Conservation (phyloP, 2,329 filamentous ascomycete genomes). For the Alternaria atra region DNA sequence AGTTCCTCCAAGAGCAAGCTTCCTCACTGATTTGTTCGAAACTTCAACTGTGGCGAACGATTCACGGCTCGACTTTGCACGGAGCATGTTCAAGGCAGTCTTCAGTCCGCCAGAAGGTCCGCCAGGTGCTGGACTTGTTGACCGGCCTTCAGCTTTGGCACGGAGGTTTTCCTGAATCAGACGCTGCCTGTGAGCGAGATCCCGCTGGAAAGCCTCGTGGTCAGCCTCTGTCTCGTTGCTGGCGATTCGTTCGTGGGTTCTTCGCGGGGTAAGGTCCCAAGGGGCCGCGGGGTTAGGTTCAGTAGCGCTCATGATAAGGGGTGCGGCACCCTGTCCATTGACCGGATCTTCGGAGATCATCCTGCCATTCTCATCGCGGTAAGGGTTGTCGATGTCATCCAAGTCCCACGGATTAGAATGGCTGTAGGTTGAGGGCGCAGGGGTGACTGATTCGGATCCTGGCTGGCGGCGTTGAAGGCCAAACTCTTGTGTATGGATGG, state of each 20-base stretch:
- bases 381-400: conserved; percentile 58
- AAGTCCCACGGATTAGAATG: conserved; percentile 65
- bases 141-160: conserved; percentile 66
- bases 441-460: conserved; percentile 50
- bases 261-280: conserved; percentile 61
- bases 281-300: conserved; percentile 26
- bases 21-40: conserved; percentile 66
- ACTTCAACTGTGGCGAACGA: conserved; percentile 66
- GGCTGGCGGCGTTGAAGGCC: conserved; percentile 39
- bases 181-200: conserved; percentile 74
- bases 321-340: conserved; percentile 32
- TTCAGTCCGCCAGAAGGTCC: conserved; percentile 56
- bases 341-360: conserved; percentile 48
- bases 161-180: conserved; percentile 78
- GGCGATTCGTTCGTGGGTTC: conserved; percentile 58
- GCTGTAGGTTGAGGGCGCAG: conserved; percentile 59
- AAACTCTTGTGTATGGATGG: conserved; percentile 45
- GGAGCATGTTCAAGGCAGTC: conserved; percentile 69
- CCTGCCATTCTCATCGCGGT: conserved; percentile 48
- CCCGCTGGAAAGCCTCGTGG: conserved; percentile 75
- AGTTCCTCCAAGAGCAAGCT: conserved; percentile 65
- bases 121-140: conserved; percentile 48
- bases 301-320: conserved; percentile 21
- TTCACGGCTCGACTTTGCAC: conserved; percentile 72
- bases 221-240: conserved; percentile 65